Evolutionary conservation across 2,329 filamentous ascomycete genomes (phyloP).

Genomic region (Dendryphion nanum): DNA sequence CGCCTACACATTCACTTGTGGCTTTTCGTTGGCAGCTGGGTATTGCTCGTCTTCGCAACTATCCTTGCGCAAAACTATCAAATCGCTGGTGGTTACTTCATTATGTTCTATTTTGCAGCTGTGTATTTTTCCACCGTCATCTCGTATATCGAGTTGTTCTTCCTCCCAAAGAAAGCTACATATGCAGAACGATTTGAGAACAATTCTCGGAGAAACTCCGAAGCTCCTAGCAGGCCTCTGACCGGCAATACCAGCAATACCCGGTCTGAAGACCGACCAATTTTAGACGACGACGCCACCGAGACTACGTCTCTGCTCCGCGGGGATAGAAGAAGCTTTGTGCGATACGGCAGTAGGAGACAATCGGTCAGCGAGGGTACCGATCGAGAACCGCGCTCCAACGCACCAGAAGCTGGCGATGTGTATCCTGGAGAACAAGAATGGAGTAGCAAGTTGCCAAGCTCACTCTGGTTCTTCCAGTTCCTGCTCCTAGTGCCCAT

Average conservation of each 20-base stretch:
- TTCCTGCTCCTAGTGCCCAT: slow-evolving; percentile 78
- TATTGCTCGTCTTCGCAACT: slow-evolving; percentile 67
- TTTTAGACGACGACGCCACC: slow-evolving; percentile 44
- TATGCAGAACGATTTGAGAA: slow-evolving; percentile 60
- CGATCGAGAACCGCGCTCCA: slow-evolving; percentile 35
- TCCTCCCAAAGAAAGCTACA: slow-evolving; percentile 65
- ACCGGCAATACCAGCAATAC: slow-evolving; percentile 30
- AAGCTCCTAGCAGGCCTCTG: slow-evolving; percentile 34
- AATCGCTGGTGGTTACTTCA: slow-evolving; percentile 74
- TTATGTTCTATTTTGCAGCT: slow-evolving; percentile 75
- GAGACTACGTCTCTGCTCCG: slow-evolving; percentile 59
- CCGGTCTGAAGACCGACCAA: slow-evolving; percentile 31
- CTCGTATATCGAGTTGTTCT: slow-evolving; percentile 76
- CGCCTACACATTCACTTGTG: slow-evolving; percentile 79
- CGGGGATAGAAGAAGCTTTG: slow-evolving; percentile 54
- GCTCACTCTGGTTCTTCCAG: slow-evolving; percentile 86
- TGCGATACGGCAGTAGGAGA: slow-evolving; percentile 47
- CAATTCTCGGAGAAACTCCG: slow-evolving; percentile 14
- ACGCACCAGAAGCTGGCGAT: slow-evolving; percentile 29
- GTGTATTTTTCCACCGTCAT: slow-evolving; percentile 73
- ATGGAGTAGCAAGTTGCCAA: slow-evolving; percentile 78
- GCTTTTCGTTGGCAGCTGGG: slow-evolving; percentile 76
- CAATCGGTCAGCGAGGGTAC: slow-evolving; percentile 39
- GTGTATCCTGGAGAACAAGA: slow-evolving; percentile 71
- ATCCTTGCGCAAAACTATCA: slow-evolving; percentile 74